Conservation (phyloP, 2,329 filamentous ascomycete genomes). For the Coleophoma cylindrospora region DNA sequence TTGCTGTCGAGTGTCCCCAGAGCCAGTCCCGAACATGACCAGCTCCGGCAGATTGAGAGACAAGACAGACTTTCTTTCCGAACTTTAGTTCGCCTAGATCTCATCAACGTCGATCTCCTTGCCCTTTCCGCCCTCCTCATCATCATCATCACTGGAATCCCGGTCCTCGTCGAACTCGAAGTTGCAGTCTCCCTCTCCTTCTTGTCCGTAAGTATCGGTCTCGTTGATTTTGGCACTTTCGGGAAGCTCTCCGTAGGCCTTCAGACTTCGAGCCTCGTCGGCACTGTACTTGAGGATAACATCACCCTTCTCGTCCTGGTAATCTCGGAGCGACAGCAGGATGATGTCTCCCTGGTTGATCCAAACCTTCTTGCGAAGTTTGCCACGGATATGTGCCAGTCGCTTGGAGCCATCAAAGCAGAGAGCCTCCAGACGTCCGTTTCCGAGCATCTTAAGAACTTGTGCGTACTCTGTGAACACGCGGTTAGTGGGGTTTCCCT, state of each 20-base stretch:
- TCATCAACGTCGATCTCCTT: conserved; percentile 95
- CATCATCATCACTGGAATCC: conserved; percentile 44
- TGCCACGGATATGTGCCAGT: conserved; percentile 83
- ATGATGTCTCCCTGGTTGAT: conserved; percentile 98
- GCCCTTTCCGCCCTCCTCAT: conserved; percentile 49
- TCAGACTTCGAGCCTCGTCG: conserved; percentile 92
- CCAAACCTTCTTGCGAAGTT: conserved; percentile 99
- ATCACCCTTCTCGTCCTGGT: conserved; percentile 91
- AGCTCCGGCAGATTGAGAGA: conserved; percentile 46
- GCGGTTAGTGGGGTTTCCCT: conserved; percentile 8
- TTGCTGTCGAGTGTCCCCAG: conserved; percentile 29
- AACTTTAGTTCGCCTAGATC: conserved; percentile 54
- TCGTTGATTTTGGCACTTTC: conserved; percentile 99
- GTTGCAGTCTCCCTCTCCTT: conserved; percentile 91
- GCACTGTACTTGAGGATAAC: conserved; percentile 93
- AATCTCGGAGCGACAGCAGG: conserved; percentile 80
- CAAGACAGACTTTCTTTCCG: conserved; percentile 53
- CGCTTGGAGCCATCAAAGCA: conserved; percentile 95
- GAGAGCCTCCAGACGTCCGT: conserved; percentile 82
- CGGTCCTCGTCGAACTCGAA: conserved; percentile 98
- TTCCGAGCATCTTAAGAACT: conserved; percentile 93
- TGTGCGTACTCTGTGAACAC: conserved; percentile 64
- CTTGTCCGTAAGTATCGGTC: conserved; percentile 89
- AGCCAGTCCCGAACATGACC: conserved; percentile 17
- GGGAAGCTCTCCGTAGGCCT: conserved; percentile 95